phyloP scores from a whole-genome alignment of 768 basidiomycete genomes.

The Calocybe indica region DNA sequence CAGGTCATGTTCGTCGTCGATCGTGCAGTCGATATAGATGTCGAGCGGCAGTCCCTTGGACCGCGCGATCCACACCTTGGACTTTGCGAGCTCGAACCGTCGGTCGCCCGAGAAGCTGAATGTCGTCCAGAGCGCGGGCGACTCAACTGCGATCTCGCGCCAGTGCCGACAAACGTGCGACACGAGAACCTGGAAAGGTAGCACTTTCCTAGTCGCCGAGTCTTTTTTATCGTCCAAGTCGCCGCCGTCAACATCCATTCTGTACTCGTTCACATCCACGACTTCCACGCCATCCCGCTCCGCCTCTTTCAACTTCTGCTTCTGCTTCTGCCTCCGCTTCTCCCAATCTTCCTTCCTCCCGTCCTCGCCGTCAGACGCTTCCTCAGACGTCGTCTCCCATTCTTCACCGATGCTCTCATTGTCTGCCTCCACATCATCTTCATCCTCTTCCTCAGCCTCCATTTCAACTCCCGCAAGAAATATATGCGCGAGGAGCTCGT shows the following conservation, averaged over 20 bases:
- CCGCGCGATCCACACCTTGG: slow-evolving; percentile 42
- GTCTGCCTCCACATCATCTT: slow-evolving; percentile 27
- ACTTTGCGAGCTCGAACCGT: slow-evolving; percentile 31
- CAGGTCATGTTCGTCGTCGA: slow-evolving; percentile 15
- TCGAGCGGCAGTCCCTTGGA: slow-evolving; percentile 49
- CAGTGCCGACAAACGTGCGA: slow-evolving; percentile 61
- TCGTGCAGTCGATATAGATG: slow-evolving; percentile 42
- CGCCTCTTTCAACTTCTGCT: slow-evolving; percentile 11
- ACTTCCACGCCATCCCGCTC: slow-evolving; percentile 9
- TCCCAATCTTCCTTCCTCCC: slow-evolving; percentile 14
- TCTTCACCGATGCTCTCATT: slow-evolving; percentile 12
- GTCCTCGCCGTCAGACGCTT: slow-evolving; percentile 25
- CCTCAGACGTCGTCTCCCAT: slow-evolving; percentile 22
- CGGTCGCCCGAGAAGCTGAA: slow-evolving; percentile 33
- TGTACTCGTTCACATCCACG: background rate
- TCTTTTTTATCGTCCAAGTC: slow-evolving; percentile 9
- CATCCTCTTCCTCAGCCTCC: slow-evolving; percentile 25
- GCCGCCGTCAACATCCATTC: slow-evolving; percentile 10
- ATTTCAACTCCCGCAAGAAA: slow-evolving; percentile 41
- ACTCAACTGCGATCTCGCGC: slow-evolving; percentile 47
- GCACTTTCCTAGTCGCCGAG: slow-evolving; percentile 4
- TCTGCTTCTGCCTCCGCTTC: slow-evolving; percentile 10
- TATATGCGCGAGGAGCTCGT: slow-evolving; percentile 51
- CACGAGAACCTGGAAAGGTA: slow-evolving; percentile 46
- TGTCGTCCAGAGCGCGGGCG: slow-evolving; percentile 51